Base-by-base conservation (phyloP, 257 asterid species). In the Dorcoceras hygrometricum region DNA sequence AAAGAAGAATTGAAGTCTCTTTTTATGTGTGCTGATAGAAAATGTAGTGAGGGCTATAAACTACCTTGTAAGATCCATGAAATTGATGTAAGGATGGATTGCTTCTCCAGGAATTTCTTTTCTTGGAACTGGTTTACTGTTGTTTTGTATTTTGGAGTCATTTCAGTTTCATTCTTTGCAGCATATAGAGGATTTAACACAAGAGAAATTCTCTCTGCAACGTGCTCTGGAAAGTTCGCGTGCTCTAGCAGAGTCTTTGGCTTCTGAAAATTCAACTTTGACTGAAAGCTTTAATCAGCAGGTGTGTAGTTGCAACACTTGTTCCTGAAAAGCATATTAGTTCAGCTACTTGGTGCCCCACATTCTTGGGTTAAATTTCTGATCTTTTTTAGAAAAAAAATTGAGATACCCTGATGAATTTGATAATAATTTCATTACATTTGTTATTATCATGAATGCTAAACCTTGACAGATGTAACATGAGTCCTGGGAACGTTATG, bases 121-220 rank as follows among this genome's bases (percentile, higher is more conserved):
- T 16, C 31, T 1, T 60, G 63, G 25, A 51, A 34, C 32, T 29
- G 59, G 53, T 6, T 58, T 62, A 34, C 3, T 20, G 8, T 19
- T 24, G n/a, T n/a, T 68, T 27, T 56, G 56, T 28, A 34, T 43
- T 66, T 18, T 22, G 19, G 8, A 59, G 26, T 26, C 43, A 57
- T 53, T 67, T 62, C 16, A 9, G 19, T 32, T 63, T 48, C 65
- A 23, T 65, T 12, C 23, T 62, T 59, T 61, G 79, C 92, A 94
- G 99, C 96, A 94, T 77, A 94, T 94, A 70, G 99, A 90, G 80
- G 97, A 94, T 81, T 83, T 94, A 75, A 94, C 97, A 4, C 96
- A 85, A 80, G 99, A 94, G 65, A 94, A 90, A 75, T 94, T 94
- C 76, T 85, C 99, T 26, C 73, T 94, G 83, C 99, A 90, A 87